These are phyloP conservation scores for Hibiscus mutabilis DNA, from an alignment of 345 rosid species.

Conservation along the genomic window DNA sequence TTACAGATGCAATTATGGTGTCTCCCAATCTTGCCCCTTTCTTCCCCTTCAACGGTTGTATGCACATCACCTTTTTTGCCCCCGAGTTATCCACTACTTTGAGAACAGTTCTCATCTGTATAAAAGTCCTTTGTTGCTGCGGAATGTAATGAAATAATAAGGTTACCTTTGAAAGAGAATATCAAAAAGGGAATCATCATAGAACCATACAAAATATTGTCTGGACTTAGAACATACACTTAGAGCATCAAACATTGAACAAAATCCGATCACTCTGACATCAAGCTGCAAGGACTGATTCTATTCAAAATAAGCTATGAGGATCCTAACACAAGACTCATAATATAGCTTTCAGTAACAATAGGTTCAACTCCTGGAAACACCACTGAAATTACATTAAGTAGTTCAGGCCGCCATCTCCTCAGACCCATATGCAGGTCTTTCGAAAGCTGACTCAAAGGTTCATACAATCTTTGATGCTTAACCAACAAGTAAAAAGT, in stretches of 20 bases:
- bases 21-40: constrained; percentile 84
- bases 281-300: not conserved
- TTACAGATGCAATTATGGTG: constrained; percentile 74
- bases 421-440: not conserved
- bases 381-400: not conserved
- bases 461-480: not conserved
- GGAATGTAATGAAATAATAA: constrained; percentile 8
- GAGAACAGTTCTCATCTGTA: constrained; percentile 84
- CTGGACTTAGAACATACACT: not conserved
- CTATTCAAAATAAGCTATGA: not conserved
- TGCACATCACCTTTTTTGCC: constrained; percentile 85
- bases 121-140: constrained; percentile 71
- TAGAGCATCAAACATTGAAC: not conserved
- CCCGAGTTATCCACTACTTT: constrained; percentile 90
- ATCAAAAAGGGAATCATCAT: not conserved
- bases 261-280: not conserved
- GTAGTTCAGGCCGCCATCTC: not conserved
- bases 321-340: not conserved
- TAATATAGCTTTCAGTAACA: not conserved
- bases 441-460: not conserved
- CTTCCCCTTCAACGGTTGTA: constrained; percentile 65
- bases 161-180: not conserved
- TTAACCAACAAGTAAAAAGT: not conserved
- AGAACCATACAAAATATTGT: not conserved
- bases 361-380: not conserved